phyloP scores from a whole-genome alignment of 176 grass and related monocot genomes.

The Aechmea fasciata region DNA sequence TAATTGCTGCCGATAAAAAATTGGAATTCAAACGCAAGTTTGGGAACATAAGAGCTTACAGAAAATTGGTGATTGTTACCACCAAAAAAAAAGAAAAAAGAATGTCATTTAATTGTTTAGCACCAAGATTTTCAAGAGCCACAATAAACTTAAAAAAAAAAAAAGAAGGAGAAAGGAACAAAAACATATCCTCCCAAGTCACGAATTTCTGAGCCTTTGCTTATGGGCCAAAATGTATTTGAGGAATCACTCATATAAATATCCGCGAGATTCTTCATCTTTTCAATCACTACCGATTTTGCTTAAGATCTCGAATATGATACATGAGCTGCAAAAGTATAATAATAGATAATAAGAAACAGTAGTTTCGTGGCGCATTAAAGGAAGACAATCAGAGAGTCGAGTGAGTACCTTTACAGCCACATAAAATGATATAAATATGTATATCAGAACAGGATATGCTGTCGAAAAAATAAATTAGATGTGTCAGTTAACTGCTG shows the following conservation, averaged over 20 bases:
- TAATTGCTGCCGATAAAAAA: no score
- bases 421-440: conserved; percentile 78
- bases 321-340: conserved; percentile 72
- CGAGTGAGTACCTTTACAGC: conserved; percentile 60
- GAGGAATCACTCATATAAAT: neutral
- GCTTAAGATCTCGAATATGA: conserved; percentile 47
- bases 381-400: conserved; percentile 9
- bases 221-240: neutral
- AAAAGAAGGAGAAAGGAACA: no score
- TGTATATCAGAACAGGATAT: conserved; percentile 32
- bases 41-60: no score
- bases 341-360: conserved; percentile 18
- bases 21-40: no score
- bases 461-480: conserved; percentile 32
- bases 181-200: no score
- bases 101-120: no score
- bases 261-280: neutral
- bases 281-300: conserved; percentile 16
- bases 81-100: no score
- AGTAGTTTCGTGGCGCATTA: neutral
- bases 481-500: conserved; percentile 2
- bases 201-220: no score
- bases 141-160: no score
- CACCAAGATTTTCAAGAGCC: no score
- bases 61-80: no score